phyloP scores from a whole-genome alignment of 306 rosid species.

The Erythrophleum fordii region DNA sequence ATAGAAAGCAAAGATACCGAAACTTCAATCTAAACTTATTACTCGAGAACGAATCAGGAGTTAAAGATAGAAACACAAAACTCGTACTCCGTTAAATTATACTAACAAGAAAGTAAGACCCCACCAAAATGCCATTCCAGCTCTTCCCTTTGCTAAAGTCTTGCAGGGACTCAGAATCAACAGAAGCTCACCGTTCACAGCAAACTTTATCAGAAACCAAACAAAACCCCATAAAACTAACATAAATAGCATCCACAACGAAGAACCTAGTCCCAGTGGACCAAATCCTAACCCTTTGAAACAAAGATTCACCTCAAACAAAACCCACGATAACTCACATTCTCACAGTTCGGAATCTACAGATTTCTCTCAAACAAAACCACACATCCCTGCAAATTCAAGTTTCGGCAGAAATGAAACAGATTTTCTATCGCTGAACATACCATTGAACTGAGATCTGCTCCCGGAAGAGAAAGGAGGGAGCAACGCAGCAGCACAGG shows the following conservation, averaged over 20 bases:
- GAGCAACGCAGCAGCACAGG: neutral
- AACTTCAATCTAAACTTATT: neutral
- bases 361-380: neutral
- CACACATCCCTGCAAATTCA: neutral
- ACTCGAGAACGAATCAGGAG: neutral
- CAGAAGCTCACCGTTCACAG: neutral
- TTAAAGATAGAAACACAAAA: neutral
- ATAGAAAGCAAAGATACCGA: neutral
- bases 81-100: neutral
- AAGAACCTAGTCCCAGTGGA: neutral
- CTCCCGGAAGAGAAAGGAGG: neutral
- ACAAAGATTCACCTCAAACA: neutral
- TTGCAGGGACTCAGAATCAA: neutral
- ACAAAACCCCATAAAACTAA: neutral
- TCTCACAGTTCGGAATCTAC: neutral
- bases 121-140: neutral
- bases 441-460: constrained; percentile 4
- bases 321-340: neutral
- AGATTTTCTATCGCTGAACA: neutral
- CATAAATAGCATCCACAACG: neutral
- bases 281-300: neutral
- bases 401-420: neutral
- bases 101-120: neutral
- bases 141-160: neutral
- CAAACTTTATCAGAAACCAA: neutral